These are phyloP conservation scores for Microsporum audouinii DNA, from an alignment of 2,329 filamentous ascomycete genomes.

Conservation along the genomic window DNA sequence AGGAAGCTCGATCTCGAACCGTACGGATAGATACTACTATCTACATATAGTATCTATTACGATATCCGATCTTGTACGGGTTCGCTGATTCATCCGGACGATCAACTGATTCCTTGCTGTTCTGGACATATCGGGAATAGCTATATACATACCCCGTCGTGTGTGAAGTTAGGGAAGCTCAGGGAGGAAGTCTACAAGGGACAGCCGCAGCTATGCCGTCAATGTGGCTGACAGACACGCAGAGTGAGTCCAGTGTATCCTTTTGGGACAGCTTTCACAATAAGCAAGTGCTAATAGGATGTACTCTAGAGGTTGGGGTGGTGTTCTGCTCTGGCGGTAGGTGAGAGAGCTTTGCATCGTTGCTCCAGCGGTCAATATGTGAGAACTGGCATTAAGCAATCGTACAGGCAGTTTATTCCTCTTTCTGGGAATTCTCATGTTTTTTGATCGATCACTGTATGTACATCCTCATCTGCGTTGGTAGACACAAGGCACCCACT, in stretches of 20 bases:
- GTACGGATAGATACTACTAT: neutral
- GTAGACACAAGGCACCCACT: neutral
- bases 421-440: slow-evolving; percentile 84
- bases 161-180: neutral
- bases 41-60: neutral
- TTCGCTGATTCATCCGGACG: neutral
- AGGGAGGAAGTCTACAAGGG: neutral
- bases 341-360: slow-evolving; percentile 32
- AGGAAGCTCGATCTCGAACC: neutral
- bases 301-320: slow-evolving; percentile 70
- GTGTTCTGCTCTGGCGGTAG: slow-evolving; percentile 95
- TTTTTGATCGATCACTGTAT: slow-evolving; percentile 94
- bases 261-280: neutral
- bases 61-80: neutral
- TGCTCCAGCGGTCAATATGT: neutral
- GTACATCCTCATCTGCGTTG: slow-evolving; percentile 23
- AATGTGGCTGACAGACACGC: slow-evolving; percentile 92
- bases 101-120: neutral
- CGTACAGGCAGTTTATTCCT: slow-evolving; percentile 79
- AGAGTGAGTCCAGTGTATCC: slow-evolving; percentile 55
- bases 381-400: neutral
- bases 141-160: neutral
- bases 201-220: slow-evolving; percentile 52
- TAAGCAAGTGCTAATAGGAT: neutral
- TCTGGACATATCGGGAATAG: neutral